These are phyloP conservation scores for Raffaelea ambrosiae DNA, from an alignment of 2,329 filamentous ascomycete species.

Conservation along the genomic window DNA sequence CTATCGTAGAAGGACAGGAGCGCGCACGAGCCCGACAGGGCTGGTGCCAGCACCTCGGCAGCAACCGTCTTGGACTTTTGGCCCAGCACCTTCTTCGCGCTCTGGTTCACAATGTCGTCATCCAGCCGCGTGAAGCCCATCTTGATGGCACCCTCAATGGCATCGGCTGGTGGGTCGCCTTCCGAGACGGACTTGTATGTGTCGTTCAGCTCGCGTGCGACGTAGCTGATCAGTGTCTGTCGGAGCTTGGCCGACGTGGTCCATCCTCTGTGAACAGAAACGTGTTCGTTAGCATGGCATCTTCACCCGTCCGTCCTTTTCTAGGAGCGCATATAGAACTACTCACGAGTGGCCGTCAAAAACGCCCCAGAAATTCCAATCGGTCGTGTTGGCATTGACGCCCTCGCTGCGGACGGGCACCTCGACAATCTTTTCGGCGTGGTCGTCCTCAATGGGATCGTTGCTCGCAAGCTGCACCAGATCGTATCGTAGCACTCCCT, in stretches of 20 bases:
- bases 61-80: constrained; percentile 83
- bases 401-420: constrained; percentile 50
- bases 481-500: constrained; percentile 91
- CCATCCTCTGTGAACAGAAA: constrained; percentile 61
- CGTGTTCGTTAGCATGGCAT: no score
- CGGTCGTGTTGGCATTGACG: constrained; percentile 45
- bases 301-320: constrained; percentile 9
- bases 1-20: constrained; percentile 95
- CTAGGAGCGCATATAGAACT: not conserved
- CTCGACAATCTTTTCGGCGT: constrained; percentile 96
- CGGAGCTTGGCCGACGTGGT: constrained; percentile 94
- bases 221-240: constrained; percentile 84
- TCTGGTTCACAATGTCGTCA: constrained; percentile 89
- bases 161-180: constrained; percentile 67
- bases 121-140: constrained; percentile 81
- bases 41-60: constrained; percentile 84
- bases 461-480: constrained; percentile 92
- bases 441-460: constrained; percentile 96
- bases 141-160: constrained; percentile 88
- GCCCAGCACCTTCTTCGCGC: constrained; percentile 83
- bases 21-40: constrained; percentile 93
- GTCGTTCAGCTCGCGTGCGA: constrained; percentile 83
- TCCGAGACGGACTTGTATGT: constrained; percentile 71
- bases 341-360: constrained; percentile 92
- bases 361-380: constrained; percentile 99